Evolutionary conservation across 106 monocot species (phyloP), one percentile per base, ranked within the genome.

Genomic region (Phalaenopsis equestris): DNA sequence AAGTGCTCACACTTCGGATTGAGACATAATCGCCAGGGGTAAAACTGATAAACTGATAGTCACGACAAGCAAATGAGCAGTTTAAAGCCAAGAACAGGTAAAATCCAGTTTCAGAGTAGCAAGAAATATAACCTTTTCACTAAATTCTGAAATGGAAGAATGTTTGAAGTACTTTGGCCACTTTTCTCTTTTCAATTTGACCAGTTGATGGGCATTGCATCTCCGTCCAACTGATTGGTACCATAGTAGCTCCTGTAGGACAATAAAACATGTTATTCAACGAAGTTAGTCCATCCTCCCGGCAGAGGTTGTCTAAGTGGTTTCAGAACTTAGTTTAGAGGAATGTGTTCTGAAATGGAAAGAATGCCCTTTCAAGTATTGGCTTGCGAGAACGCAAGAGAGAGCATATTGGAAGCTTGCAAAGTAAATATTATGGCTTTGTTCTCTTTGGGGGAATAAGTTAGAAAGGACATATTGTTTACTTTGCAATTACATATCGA

Each of bases 131-230:
- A 45, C 43, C 6, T 45, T 45, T 45, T 0, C 30, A 15, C 14
- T 52, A 10, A 52, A 0, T 52, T 52, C 52, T 12, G 39, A 73
- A 73, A 38, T 55, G 16, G 55, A 36, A 79, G 67, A 23, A 67
- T 30, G 19, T 36, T 76, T 90, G 88, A 38, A 83, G 68, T 24
- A 88, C 90, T 78, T 90, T 92, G 23, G 95, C 95, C 75, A 95
- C 92, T 84, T 95, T 95, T 83, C 95, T 88, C 43, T 86, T 89
- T 80, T 92, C 95, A 18, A 92, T 75, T 75, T 90, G 95, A 6
- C 90, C 92, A 41, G 92, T 95, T 80, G 87, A 58, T 75, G 92
- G 92, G 80, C 95, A 92, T 76, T 95, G 92, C 92, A 95, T 95
- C 83, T 95, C 95, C 11, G 92, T 95, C 92, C 92, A 90, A 79